Percentiles rank a stretch among this genome's conserved stretches.
Conservation (phyloP, 148 eudicot species). For the Tetragonia tetragonoides region DNA sequence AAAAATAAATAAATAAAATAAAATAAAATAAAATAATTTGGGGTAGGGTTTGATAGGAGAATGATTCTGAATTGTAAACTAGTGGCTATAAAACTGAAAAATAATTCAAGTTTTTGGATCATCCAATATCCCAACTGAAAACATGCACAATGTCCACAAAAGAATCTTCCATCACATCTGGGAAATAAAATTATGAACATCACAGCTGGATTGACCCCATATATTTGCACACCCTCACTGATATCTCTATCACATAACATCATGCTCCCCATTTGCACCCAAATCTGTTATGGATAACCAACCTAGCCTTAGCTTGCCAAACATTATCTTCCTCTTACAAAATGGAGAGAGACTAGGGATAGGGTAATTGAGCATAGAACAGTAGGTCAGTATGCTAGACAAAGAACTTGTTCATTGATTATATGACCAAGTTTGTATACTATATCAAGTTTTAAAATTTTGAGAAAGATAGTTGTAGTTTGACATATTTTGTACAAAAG, state of each 20-base stretch:
- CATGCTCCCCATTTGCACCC: constrained; percentile 5
- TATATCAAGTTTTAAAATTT: too few relatives aligned
- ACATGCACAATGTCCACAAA: constrained; percentile 30
- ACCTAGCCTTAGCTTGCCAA: constrained; percentile 18
- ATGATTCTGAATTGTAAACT: constrained; percentile 11
- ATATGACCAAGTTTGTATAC: too few relatives aligned
- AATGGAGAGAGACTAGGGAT: not conserved
- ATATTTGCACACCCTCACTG: not conserved
- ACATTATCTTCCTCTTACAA: constrained; percentile 7
- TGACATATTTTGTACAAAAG: too few relatives aligned
- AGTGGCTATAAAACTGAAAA: constrained; percentile 25
- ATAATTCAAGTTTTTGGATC: constrained; percentile 7
- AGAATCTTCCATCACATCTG: constrained; percentile 34
- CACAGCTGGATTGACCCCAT: constrained; percentile 31
- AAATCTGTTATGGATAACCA: constrained; percentile 17
- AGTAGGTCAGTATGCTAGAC: not conserved
- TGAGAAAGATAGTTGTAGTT: too few relatives aligned
- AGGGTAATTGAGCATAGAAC: not conserved
- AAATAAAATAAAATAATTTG: not conserved
- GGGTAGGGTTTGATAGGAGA: not conserved
- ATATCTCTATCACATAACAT: constrained; percentile 19
- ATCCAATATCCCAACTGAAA: constrained; percentile 13
- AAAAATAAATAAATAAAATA: too few relatives aligned
- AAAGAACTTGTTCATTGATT: not conserved
- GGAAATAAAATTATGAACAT: constrained; percentile 11